Conservation (phyloP, 78 protist species). For the Polysphondylium violaceum region DNA sequence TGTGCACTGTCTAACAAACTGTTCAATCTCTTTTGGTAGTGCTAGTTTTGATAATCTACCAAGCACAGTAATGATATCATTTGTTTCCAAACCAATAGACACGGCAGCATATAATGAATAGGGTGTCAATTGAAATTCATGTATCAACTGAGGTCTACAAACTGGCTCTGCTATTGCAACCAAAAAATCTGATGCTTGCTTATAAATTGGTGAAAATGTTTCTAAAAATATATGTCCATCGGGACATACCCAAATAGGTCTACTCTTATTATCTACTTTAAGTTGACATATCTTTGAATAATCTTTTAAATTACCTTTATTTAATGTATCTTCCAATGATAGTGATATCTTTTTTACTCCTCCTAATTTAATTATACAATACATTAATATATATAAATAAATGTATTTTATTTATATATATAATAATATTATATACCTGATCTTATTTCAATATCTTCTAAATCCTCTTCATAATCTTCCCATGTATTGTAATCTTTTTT, state of each 20-base stretch:
- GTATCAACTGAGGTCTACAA: conserved; percentile 90
- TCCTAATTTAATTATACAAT: too few relatives aligned
- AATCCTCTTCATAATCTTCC: conserved; percentile 63
- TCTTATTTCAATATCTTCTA: conserved; percentile 1
- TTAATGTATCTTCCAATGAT: background rate
- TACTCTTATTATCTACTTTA: conserved; percentile 49
- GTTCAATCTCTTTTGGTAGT: conserved; percentile 54
- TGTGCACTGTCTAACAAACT: conserved; percentile 81
- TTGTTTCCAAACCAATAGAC: conserved; percentile 92
- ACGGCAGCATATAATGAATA: conserved; percentile 97
- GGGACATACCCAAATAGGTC: conserved; percentile 94
- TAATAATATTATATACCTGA: too few relatives aligned
- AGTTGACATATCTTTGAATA: conserved; percentile 51
- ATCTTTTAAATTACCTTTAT: conserved; percentile 19
- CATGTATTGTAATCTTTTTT: conserved; percentile 37
- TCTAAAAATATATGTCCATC: conserved; percentile 95
- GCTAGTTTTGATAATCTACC: conserved; percentile 78
- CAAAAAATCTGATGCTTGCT: conserved; percentile 95
- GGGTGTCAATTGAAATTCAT: conserved; percentile 95
- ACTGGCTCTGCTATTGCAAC: conserved; percentile 98
- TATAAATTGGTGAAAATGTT: conserved; percentile 90
- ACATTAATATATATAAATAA: background rate
- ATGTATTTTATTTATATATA: too few relatives aligned
- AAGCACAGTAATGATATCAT: conserved; percentile 80
- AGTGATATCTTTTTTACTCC: background rate